Percentiles rank a stretch among this genome's conserved stretches.
phyloP scores from a whole-genome alignment of 2,329 filamentous ascomycete genomes.

The Bipolaris cookei region DNA sequence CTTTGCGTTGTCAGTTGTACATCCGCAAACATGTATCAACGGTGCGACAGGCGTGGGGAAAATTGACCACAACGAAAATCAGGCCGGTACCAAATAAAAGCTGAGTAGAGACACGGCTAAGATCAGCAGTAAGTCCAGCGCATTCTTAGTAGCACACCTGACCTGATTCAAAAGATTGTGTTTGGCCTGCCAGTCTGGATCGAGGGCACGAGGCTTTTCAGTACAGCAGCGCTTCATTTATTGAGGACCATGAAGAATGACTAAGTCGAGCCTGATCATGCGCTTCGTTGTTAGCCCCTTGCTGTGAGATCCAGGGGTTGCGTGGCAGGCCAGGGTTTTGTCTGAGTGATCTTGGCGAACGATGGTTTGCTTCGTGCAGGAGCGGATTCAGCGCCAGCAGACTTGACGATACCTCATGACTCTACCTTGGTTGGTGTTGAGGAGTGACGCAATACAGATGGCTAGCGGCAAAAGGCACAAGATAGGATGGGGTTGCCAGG shows the following conservation, averaged over 20 bases:
- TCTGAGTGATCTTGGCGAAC: not conserved
- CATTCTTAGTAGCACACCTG: constrained; percentile 4
- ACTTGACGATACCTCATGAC: constrained; percentile 27
- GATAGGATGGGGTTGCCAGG: not conserved
- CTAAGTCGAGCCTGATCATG: constrained; percentile 3
- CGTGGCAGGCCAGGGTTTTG: not conserved
- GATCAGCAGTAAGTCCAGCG: constrained; percentile 1
- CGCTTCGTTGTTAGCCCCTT: not conserved
- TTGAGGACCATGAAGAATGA: not conserved
- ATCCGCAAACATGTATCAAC: not conserved
- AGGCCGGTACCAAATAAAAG: not conserved
- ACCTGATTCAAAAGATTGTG: constrained; percentile 4
- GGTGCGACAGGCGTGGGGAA: not conserved
- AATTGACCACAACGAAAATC: not conserved
- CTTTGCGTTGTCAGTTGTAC: constrained; percentile 1
- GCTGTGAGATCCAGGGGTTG: constrained; percentile 1
- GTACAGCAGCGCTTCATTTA: constrained; percentile 5
- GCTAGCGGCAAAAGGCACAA: not conserved
- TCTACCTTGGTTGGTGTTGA: constrained; percentile 19
- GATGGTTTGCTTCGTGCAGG: constrained; percentile 3
- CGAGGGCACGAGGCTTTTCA: constrained; percentile 4
- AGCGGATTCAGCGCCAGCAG: constrained; percentile 1
- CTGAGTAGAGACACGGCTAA: not conserved
- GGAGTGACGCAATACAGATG: constrained; percentile 16
- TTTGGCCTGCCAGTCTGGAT: not conserved